Evolutionary conservation across 2,329 filamentous ascomycete genomes (phyloP), one percentile per base, ranked within the genome.

Genomic region (Nannizzia gypsea): DNA sequence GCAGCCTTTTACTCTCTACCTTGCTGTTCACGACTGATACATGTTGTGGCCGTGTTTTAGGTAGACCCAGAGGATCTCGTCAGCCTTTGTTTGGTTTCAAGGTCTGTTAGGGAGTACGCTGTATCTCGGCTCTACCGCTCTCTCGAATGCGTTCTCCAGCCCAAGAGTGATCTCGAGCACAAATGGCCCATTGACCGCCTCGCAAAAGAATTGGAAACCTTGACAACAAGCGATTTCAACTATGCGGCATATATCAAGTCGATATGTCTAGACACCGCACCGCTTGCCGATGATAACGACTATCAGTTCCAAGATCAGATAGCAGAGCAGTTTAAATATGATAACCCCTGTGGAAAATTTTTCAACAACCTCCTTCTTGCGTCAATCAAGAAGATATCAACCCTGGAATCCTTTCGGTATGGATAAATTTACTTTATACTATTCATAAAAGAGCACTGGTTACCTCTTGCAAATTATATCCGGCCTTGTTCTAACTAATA

Each of bases 181-280:
- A 80, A 82, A 55, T 77, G 75, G 0, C 75, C 77, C n/a, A 79
- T 82, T 56, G 82, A 84, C 64, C 76, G 78, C 3, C 75, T 86
- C 36, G 80, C 83, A 1, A 77, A 76, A 22, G 80, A 82, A 2
- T 75, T 86, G 55, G 79, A 85, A 59, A 85, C 83, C 3, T 80
- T 86, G 59, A 80, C 78, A 31, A 82, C 82, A 0, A 85, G 83
- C 73, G 78, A 84, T 31, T 84, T 85, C 71, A 76, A 85, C 69
- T 85, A 86, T 71, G 81, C 81, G 26, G 72, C 78, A 63, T 79
- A 84, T 66, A 71, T 86, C 31, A 77, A 76, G 62, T 77, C 81
- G 60, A 72, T 86, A 40, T 77, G 74, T 34, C 74, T 86, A 62
- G 82, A 84, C 63, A 82, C 81, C 0, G 70, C 80, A 26, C 79